These are phyloP conservation scores for Suillus luteus DNA, from an alignment of 768 basidiomycete genomes.

Conservation along the genomic window DNA sequence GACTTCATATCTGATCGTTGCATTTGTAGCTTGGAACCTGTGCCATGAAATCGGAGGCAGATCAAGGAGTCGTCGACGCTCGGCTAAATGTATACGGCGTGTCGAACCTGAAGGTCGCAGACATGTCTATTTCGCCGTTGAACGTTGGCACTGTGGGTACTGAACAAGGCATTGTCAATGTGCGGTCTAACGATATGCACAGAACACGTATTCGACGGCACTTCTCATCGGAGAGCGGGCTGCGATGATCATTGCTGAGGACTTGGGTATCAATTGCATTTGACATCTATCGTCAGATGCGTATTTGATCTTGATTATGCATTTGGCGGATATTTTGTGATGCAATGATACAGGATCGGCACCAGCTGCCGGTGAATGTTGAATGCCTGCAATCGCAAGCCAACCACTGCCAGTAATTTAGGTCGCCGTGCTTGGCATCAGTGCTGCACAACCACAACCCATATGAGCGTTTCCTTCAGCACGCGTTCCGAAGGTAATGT, in stretches of 20 bases:
- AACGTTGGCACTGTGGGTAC: conserved; percentile 38
- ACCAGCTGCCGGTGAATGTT: too few relatives aligned
- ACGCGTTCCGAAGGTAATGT: too few relatives aligned
- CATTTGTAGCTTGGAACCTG: conserved; percentile 58
- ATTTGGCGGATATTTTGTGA: too few relatives aligned
- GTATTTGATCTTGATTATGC: too few relatives aligned
- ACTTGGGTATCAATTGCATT: conserved; percentile 20
- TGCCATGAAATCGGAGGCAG: conserved; percentile 61
- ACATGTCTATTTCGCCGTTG: conserved; percentile 43
- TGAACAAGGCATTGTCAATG: neutral
- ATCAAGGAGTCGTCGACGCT: conserved; percentile 63
- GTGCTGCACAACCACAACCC: too few relatives aligned
- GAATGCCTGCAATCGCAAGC: too few relatives aligned
- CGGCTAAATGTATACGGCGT: conserved; percentile 66
- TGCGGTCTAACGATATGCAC: neutral
- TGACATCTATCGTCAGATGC: conserved; percentile 22
- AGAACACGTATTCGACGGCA: conserved; percentile 30
- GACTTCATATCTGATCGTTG: neutral
- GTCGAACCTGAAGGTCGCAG: conserved; percentile 58
- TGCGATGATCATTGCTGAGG: conserved; percentile 23
- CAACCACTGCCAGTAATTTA: too few relatives aligned
- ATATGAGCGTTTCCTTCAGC: too few relatives aligned
- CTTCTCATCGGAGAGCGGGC: conserved; percentile 32
- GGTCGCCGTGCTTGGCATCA: too few relatives aligned
- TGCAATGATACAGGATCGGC: too few relatives aligned